phyloP scores from a whole-genome alignment of 2,329 filamentous ascomycete genomes.

The Akanthomyces lecanii region DNA sequence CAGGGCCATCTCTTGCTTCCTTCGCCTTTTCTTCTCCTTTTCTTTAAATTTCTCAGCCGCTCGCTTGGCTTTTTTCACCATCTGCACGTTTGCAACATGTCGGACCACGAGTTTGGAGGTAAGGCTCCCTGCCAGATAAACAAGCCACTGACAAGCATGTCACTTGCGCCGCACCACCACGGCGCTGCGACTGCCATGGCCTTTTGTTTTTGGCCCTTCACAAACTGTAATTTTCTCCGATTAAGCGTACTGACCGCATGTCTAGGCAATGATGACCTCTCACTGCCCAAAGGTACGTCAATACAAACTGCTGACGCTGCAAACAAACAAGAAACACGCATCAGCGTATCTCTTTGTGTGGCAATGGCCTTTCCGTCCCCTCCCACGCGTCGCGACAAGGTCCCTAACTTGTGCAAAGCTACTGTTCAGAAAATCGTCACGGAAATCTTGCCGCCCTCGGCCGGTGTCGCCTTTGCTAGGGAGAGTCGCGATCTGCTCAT shows the following conservation, averaged over 20 bases:
- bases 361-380: not conserved
- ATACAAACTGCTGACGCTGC: not conserved
- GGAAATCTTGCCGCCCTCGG: constrained; percentile 77
- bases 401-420: constrained; percentile 40
- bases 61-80: not conserved
- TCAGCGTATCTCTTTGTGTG: not conserved
- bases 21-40: not conserved
- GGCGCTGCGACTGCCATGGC: not conserved
- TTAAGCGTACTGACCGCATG: constrained; percentile 24
- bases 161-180: not conserved
- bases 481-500: constrained; percentile 94
- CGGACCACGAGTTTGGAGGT: constrained; percentile 64
- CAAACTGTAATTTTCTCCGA: constrained; percentile 24
- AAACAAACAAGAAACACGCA: not conserved
- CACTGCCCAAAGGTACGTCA: constrained; percentile 57
- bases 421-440: constrained; percentile 84
- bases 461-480: constrained; percentile 82
- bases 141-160: not conserved
- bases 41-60: not conserved
- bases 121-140: constrained; percentile 28
- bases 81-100: constrained; percentile 42
- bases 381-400: not conserved
- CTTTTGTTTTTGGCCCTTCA: constrained; percentile 6
- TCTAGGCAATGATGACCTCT: constrained; percentile 60
- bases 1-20: not conserved